Percentiles rank a stretch among this genome's conserved stretches.
These are phyloP conservation scores for Exutisphaerella laricina DNA, from an alignment of 2,329 filamentous ascomycete genomes.

Conservation along the genomic window DNA sequence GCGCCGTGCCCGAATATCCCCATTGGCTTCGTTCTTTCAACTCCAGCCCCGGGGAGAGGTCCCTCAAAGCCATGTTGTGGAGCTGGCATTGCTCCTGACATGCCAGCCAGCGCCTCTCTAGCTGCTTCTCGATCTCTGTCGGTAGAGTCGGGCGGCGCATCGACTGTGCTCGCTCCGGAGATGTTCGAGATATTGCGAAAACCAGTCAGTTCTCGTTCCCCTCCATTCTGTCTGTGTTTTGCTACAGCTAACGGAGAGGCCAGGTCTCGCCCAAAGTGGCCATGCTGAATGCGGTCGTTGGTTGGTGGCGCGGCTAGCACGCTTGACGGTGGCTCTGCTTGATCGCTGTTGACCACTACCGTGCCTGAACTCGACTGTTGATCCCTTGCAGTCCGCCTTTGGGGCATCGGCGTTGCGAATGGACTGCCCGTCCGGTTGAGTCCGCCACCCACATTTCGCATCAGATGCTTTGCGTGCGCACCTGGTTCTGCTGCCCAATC, in stretches of 20 bases:
- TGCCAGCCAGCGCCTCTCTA: constrained; percentile 11
- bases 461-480: constrained; percentile 19
- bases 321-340: constrained; percentile 29
- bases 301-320: constrained; percentile 27
- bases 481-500: constrained; percentile 30
- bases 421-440: constrained; percentile 20
- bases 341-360: constrained; percentile 25
- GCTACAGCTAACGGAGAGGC: constrained; percentile 25
- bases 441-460: constrained; percentile 26
- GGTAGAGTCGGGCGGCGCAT: constrained; percentile 25
- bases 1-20: constrained; percentile 21
- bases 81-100: constrained; percentile 19
- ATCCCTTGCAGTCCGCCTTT: constrained; percentile 21
- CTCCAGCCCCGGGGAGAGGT: constrained; percentile 22
- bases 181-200: constrained; percentile 36
- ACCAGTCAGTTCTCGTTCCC: constrained; percentile 17
- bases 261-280: constrained; percentile 9
- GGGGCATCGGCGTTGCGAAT: constrained; percentile 29
- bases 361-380: constrained; percentile 25
- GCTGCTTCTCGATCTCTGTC: constrained; percentile 18
- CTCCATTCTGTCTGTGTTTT: constrained; percentile 27
- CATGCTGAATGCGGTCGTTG: constrained; percentile 18
- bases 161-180: constrained; percentile 36
- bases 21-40: constrained; percentile 17
- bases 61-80: constrained; percentile 26